Conservation (phyloP, 345 rosid genomes). For the Sapria himalayana region DNA sequence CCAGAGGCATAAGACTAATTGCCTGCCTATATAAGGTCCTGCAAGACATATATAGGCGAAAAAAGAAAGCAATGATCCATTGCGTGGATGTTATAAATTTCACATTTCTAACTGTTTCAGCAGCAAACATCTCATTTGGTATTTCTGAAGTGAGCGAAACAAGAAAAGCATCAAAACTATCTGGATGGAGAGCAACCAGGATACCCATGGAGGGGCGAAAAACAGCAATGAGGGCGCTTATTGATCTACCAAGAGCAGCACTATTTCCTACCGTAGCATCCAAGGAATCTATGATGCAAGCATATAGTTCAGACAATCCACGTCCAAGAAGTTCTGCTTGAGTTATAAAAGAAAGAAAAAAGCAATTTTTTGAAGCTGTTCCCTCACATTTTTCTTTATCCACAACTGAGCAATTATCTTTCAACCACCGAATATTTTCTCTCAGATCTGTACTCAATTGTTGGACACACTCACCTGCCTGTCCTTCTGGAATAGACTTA, state of each 20-base stretch:
- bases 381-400: slow-evolving; percentile 10
- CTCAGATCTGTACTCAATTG: slow-evolving; percentile 38
- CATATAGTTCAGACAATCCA: slow-evolving; percentile 51
- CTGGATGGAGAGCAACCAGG: slow-evolving; percentile 25
- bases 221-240: slow-evolving; percentile 30
- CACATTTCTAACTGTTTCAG: slow-evolving; percentile 8
- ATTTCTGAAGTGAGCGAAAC: slow-evolving; percentile 26
- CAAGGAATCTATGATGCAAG: slow-evolving; percentile 42
- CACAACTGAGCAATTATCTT: slow-evolving; percentile 11
- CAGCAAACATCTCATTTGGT: slow-evolving; percentile 11
- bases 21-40: slow-evolving; percentile 55
- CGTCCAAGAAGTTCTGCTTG: slow-evolving; percentile 43
- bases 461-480: slow-evolving; percentile 44
- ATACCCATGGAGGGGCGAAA: slow-evolving; percentile 33
- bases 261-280: slow-evolving; percentile 56
- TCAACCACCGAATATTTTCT: slow-evolving; percentile 53
- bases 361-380: slow-evolving; percentile 5
- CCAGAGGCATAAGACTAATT: slow-evolving; percentile 46
- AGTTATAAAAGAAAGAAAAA: slow-evolving; percentile 14
- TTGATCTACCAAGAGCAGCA: slow-evolving; percentile 30
- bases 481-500: slow-evolving; percentile 74
- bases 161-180: slow-evolving; percentile 27
- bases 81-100: slow-evolving; percentile 19
- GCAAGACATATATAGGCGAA: slow-evolving; percentile 46
- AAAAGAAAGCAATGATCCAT: slow-evolving; percentile 48